Conservation (phyloP, 768 basidiomycete species). For the Phaffia australis region DNA sequence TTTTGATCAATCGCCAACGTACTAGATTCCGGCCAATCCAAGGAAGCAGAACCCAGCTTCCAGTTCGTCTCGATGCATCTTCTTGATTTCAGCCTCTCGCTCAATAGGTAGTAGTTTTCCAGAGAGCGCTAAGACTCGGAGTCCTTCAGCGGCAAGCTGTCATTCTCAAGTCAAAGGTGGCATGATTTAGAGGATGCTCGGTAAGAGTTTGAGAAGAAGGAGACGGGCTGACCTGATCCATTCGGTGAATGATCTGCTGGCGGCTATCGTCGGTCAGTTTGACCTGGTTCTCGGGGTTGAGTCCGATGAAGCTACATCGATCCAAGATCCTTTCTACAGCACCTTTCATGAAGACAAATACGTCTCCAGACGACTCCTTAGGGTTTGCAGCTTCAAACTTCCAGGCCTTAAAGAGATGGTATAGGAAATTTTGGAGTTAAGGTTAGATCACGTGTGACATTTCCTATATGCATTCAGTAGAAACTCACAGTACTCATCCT, state of each 20-base stretch:
- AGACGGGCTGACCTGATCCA: constrained; percentile 28
- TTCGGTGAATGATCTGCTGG: constrained; percentile 30
- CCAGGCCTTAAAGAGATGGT: constrained; percentile 30
- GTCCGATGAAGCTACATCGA: constrained; percentile 39
- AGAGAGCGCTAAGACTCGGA: constrained; percentile 39
- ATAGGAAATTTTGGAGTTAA: constrained; percentile 32
- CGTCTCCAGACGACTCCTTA: constrained; percentile 15
- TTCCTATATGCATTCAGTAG: neutral
- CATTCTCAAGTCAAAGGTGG: neutral
- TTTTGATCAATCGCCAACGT: neutral
- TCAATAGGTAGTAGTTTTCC: constrained; percentile 36
- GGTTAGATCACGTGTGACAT: neutral
- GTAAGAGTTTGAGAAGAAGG: neutral
- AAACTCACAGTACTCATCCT: constrained; percentile 39
- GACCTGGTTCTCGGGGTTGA: constrained; percentile 28
- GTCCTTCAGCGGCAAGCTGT: constrained; percentile 39
- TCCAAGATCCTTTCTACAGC: constrained; percentile 47
- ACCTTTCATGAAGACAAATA: constrained; percentile 37
- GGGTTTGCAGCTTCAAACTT: constrained; percentile 25
- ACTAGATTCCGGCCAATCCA: constrained; percentile 49
- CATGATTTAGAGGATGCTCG: neutral
- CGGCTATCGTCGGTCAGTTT: constrained; percentile 31
- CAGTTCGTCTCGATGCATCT: constrained; percentile 41
- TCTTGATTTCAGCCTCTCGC: constrained; percentile 34
- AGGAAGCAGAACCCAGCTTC: constrained; percentile 46